phyloP scores from a whole-genome alignment of 805 yeast genomes.

The Saccharomycopsis microspora region DNA sequence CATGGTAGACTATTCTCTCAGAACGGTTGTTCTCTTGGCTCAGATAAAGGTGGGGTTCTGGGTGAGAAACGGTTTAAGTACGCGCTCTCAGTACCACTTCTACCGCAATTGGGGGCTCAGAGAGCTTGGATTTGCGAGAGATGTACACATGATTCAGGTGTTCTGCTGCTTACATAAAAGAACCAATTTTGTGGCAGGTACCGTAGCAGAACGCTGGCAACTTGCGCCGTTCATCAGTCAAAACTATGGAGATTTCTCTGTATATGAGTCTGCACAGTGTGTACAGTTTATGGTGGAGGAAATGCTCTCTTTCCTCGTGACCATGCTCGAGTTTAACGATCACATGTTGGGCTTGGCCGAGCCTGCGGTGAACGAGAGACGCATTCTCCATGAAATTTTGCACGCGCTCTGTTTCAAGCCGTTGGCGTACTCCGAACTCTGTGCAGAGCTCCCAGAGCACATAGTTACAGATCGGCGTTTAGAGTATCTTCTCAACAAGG shows the following conservation, averaged over 20 bases:
- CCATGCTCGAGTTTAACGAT: slow-evolving; percentile 19
- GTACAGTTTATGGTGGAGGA: slow-evolving; percentile 69
- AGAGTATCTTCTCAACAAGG: slow-evolving; percentile 44
- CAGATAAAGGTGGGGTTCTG: slow-evolving; percentile 85
- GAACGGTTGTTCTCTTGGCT: slow-evolving; percentile 65
- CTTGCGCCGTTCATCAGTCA: slow-evolving; percentile 42
- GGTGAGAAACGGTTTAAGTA: slow-evolving; percentile 88
- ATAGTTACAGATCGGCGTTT: slow-evolving; percentile 62
- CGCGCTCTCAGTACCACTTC: slow-evolving; percentile 66
- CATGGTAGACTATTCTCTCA: slow-evolving; percentile 45
- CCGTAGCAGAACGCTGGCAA: slow-evolving; percentile 62
- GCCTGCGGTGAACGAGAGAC: slow-evolving; percentile 35
- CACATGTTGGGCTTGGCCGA: slow-evolving; percentile 40
- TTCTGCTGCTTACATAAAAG: slow-evolving; percentile 47
- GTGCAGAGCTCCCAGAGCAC: slow-evolving; percentile 64
- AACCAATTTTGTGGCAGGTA: slow-evolving; percentile 36
- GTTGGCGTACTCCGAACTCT: slow-evolving; percentile 58
- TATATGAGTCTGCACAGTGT: slow-evolving; percentile 27
- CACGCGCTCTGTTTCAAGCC: slow-evolving; percentile 76
- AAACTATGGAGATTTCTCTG: slow-evolving; percentile 29
- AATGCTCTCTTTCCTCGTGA: slow-evolving; percentile 28
- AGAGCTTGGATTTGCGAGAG: slow-evolving; percentile 75
- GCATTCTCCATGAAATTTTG: slow-evolving; percentile 60
- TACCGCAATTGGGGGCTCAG: slow-evolving; percentile 71
- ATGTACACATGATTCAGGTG: slow-evolving; percentile 58